Base-by-base conservation (phyloP, 768 basidiomycete genomes). In the Russula virescens region DNA sequence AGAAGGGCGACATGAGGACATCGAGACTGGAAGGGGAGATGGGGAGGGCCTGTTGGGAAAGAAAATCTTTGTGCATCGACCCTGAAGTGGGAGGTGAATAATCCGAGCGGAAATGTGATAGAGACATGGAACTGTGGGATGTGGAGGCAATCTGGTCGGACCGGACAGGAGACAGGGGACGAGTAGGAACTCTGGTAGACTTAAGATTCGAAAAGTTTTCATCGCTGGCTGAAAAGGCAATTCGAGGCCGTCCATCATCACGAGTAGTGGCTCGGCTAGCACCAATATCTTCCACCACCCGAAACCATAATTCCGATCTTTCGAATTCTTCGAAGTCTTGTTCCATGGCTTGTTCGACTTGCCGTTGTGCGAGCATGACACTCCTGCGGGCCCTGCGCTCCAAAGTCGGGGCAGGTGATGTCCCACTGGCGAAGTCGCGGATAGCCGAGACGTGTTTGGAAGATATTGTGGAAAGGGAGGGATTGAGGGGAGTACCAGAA, bases 271-370 rank as follows among this genome's bases (percentile, higher is more conserved):
- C 42, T 14, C 47, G 69, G 18, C 69, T 70, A 43, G 72, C 68
- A 48, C 85, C 83, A 1, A 82, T 77, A 70, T 94, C 91, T 9
- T 86, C 83, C 9, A 91, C 77, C 1, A 91, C 94, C 53, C 93
- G 89, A 75, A 94, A 91, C 87, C 91, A 98, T 5, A 99, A 80
- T 65, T 97, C 94, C 21, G 91, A 93, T 62, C 84, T 78, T 69
- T 87, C 84, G 70, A 99, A 98, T 9, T 86, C 86, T 53, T 89
- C 88, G 70, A 96, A 97, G 71, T 96, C 94, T 54, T 88, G 88
- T 65, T 90, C 87, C 92, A 99, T 95, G 54, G 87, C 83, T 35
- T 85, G 82, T 71, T 96, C 91, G 1, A 95, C 86, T 67, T 95
- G 89, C 64, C 80, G 77, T 70, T 98, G 97, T 2, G 91, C 85